Percentiles rank a stretch among this genome's conserved stretches.
phyloP scores from a whole-genome alignment of 1,139 yeast genomes.

The Pichiaceae sp. region DNA sequence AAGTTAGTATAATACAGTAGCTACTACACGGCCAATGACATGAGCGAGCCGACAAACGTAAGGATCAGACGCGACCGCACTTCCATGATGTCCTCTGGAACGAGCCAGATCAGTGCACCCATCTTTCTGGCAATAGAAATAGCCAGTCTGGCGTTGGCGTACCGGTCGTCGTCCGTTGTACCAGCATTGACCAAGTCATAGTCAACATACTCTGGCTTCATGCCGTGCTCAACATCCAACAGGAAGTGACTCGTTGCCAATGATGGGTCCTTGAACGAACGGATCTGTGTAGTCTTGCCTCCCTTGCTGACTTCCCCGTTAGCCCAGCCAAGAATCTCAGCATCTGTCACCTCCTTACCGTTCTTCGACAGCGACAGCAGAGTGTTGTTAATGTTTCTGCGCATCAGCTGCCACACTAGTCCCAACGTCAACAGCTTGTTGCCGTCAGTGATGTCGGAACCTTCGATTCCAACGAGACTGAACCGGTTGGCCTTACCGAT shows the following conservation, averaged over 20 bases:
- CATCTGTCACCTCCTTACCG: conserved; percentile 69
- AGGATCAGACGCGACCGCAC: conserved; percentile 89
- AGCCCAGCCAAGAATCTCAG: conserved; percentile 92
- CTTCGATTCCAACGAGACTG: conserved; percentile 95
- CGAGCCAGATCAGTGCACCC: conserved; percentile 97
- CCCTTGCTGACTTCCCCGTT: conserved; percentile 77
- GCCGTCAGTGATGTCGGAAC: conserved; percentile 95
- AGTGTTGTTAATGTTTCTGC: conserved; percentile 85
- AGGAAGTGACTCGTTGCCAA: conserved; percentile 73
- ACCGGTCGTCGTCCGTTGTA: conserved; percentile 69
- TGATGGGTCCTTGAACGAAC: conserved; percentile 80
- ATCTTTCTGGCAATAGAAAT: conserved; percentile 96
- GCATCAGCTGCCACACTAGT: conserved; percentile 98
- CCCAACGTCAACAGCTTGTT: conserved; percentile 83
- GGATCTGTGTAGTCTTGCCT: conserved; percentile 60
- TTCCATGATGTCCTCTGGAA: conserved; percentile 97
- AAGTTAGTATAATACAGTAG: neutral
- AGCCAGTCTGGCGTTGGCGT: conserved; percentile 93
- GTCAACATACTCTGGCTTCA: conserved; percentile 96
- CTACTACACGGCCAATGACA: conserved; percentile 41
- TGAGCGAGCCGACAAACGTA: conserved; percentile 91
- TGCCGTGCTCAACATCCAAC: conserved; percentile 83
- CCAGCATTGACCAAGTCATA: conserved; percentile 84
- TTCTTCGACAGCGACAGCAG: conserved; percentile 63
- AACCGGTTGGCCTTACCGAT: conserved; percentile 88